Evolutionary conservation across 2,329 filamentous ascomycete genomes (phyloP), one percentile per base, ranked within the genome.

Genomic region (Microdochium nivale): DNA sequence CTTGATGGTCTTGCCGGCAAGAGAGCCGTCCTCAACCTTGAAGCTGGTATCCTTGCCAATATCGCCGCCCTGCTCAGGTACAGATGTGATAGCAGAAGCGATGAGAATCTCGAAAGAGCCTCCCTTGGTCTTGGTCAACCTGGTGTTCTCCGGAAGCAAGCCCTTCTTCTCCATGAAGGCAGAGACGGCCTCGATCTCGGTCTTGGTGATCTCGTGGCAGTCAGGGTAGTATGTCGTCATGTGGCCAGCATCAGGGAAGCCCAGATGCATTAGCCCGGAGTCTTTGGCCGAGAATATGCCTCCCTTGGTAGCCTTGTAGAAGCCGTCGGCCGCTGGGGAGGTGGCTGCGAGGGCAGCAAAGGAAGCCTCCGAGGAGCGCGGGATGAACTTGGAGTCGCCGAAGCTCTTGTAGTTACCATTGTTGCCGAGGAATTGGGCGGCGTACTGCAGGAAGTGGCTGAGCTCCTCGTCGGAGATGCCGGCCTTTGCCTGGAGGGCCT

Each of bases 351-450:
- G 73, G 54, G 84, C 78, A 49, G 80, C 77, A 54, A 91, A 78
- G 4, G 76, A 78, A 53, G 80, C 78, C 58, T 83, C 78, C 7
- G 77, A 74, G 61, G 87, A 81, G 59, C 87, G 78, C 2, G 88
- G 88, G 52, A 94, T 79, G 64, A 94, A 91, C 65, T 94, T 94
- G 60, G 85, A 81, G 68, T 94, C 88, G 44, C 89, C 89, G 61
- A 91, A 92, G 59, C 86, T 87, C 72, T 92, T 92, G 72, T 92
- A 94, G 68, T 94, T 94, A 56, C 89, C 87, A 55, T 77, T 78
- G 64, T 92, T 94, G 46, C 87, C 87, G 2, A 94, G 74, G 67
- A 94, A 90, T 67, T 89, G 86, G 27, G 80, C 82, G 8, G 86
- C 78, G 66, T 92, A 94, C 66, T 90, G 81, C 35, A 92, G 74